Base-by-base conservation (phyloP, 768 basidiomycete genomes). In the Boletus speciosus region DNA sequence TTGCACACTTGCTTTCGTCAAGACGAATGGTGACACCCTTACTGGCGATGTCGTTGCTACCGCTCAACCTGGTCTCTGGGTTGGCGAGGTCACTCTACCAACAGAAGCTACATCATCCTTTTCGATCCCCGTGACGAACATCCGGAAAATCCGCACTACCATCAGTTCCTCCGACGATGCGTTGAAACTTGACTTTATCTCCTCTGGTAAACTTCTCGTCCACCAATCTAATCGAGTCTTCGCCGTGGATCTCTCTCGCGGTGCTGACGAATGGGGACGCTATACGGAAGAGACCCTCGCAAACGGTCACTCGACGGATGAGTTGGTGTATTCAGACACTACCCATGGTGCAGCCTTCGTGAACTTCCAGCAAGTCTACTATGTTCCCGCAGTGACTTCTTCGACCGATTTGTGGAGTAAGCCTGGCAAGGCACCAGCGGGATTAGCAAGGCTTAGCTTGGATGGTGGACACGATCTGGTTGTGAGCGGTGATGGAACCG, bases 381-480 rank as follows among this genome's bases (percentile, higher is more conserved):
- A 82, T 53, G 79, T 75, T 1, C 73, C 79, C 14, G 76, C 77
- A 1, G 61, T 79, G 16, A 70, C 75, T 40, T 61, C 76, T 16
- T 73, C 66, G 5, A 74, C 76, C 39, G 68, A 74, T 1, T 71
- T 89, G 14, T 89, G 85, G 86, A 84, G 85, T 44, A 85, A 81
- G 61, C 87, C 87, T 10, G 83, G 76, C 1, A 85, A 85, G 61
- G 80, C 86, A 3, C 84, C 86, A 2, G 74, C 74, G 29, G 82
- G 81, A 3, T 64, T 88, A 52, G 77, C 77, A 4, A 77, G 87
- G 34, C 54, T 89, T 54, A 88, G 87, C 61, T 61, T 86, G 58
- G 86, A 89, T 65, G 88, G 88, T 16, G 88, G 86, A 1, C 88
- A 90, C 60, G 84, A 85, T 63, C 65, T 89, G 36, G 76, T 81